phyloP scores from a whole-genome alignment of 2,329 filamentous ascomycete genomes.

The Monosporascus sp. region DNA sequence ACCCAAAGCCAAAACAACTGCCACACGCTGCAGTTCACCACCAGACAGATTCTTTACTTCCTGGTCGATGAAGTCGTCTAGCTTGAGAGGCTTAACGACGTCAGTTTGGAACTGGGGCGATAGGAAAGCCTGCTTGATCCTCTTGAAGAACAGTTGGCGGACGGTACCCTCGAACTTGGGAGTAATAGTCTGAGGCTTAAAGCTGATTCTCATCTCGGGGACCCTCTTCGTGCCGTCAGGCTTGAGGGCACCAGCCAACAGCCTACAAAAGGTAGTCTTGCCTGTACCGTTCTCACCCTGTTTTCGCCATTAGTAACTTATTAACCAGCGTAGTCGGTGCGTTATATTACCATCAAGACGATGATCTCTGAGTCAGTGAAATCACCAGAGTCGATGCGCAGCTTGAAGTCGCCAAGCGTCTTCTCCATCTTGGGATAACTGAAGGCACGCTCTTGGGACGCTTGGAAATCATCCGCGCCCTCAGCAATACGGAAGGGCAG shows the following conservation, averaged over 20 bases:
- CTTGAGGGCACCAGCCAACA: slow-evolving; percentile 89
- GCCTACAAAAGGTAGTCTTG: slow-evolving; percentile 97
- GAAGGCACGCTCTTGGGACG: slow-evolving; percentile 81
- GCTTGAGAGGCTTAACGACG: slow-evolving; percentile 98
- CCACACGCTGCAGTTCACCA: slow-evolving; percentile 98
- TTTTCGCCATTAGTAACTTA: background rate
- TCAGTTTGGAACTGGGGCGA: slow-evolving; percentile 99
- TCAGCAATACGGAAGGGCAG: slow-evolving; percentile 93
- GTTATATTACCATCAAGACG: slow-evolving; percentile 77
- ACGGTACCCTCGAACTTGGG: slow-evolving; percentile 97
- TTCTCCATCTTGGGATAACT: slow-evolving; percentile 88
- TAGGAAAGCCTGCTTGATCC: slow-evolving; percentile 95
- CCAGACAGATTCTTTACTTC: slow-evolving; percentile 98
- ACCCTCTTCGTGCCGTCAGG: slow-evolving; percentile 76
- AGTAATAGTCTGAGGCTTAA: slow-evolving; percentile 99
- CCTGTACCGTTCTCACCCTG: slow-evolving; percentile 96
- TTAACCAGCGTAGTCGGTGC: background rate
- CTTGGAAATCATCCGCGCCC: slow-evolving; percentile 79
- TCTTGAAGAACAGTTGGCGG: slow-evolving; percentile 98
- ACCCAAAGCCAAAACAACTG: slow-evolving; percentile 94
- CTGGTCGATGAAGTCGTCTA: slow-evolving; percentile 98
- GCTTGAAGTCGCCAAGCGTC: slow-evolving; percentile 82
- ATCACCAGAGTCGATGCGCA: slow-evolving; percentile 73
- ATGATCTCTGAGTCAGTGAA: slow-evolving; percentile 99
- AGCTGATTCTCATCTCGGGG: slow-evolving; percentile 93